Evolutionary conservation across 1,139 yeast genomes (phyloP), one percentile per base, ranked within the genome.

Genomic region (Debaryomyces psychrophilus): DNA sequence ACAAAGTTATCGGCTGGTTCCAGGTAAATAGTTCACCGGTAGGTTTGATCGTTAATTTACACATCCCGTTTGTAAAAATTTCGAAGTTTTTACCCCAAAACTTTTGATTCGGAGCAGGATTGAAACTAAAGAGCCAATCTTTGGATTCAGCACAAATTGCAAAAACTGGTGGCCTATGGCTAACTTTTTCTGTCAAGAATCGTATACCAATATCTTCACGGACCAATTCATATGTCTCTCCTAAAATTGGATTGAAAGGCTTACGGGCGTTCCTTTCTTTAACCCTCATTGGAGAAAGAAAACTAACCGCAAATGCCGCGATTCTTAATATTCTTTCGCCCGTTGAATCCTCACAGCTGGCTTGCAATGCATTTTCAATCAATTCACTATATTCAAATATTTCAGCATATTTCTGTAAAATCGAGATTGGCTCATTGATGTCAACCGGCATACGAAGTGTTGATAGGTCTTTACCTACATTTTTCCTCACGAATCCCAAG

Each of bases 1-100:
- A 70, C 60, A 89, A 76, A 0, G 95, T 83, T 1, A 88, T 82
- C 8, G 99, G 97, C 55, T 86, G 93, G 15, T 71, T 64, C 93
- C 96, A 93, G 50, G 82, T 80, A 60, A 83, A 88, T 4, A 77
- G 74, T 58, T 88, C 96, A 4, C 92, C 92, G 0, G 87, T 77
- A 8, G 67, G 50, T 59, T 77, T 81, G 40, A 84, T 71, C 1
- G 76, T 73, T 43, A 90, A 71, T 41, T 77, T 77, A 5, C 85
- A 71, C 11, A 69, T 69, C 34, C 99, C 99, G 44, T 79, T 82
- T 52, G 90, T 89, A 41, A 80, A 79, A 48, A 93, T 73, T 64
- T 93, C 98, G 11, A 90, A 82, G 36, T 90, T 85, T 67, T 93
- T 93, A 44, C 98, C 98, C 96, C 97, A 93, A 58, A 89, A 90